Percentiles rank a stretch among this genome's conserved stretches.
Conservation (phyloP, 257 asterid genomes). For the Dorcoceras hygrometricum region DNA sequence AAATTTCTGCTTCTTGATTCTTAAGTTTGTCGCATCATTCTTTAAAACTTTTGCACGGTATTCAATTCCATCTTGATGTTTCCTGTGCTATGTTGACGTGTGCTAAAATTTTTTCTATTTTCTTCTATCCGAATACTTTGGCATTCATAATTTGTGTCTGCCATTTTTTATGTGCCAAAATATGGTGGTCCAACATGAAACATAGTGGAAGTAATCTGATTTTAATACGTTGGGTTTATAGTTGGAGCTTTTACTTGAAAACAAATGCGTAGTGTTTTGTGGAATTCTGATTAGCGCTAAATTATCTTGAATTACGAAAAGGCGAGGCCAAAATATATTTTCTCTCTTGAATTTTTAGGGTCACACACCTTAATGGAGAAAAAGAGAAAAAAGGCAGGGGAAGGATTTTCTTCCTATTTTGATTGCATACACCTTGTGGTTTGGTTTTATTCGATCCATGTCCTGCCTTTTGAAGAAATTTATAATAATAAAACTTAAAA, state of each 20-base stretch:
- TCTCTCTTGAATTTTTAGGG: not conserved
- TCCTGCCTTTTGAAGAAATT: not conserved
- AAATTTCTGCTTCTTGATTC: not conserved
- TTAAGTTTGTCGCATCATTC: not conserved
- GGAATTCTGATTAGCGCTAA: not conserved
- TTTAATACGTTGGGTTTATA: not conserved
- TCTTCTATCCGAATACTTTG: not conserved
- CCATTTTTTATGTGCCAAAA: not conserved
- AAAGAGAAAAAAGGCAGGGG: not conserved
- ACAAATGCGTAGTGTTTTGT: not conserved
- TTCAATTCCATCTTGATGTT: not conserved
- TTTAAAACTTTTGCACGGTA: not conserved
- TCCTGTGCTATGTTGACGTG: not conserved
- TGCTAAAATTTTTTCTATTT: constrained; percentile 4
- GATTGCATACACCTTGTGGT: not conserved
- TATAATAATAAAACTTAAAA: no score
- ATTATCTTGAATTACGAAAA: not conserved
- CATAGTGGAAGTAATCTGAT: not conserved
- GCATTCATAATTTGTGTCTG: not conserved
- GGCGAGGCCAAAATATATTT: not conserved
- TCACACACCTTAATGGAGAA: constrained; percentile 5
- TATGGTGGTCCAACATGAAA: not conserved
- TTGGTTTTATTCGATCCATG: not conserved
- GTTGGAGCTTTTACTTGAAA: not conserved
- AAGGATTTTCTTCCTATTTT: constrained; percentile 14